Evolutionary conservation across 306 rosid species (phyloP).

Genomic region (Pyrus betulifolia): DNA sequence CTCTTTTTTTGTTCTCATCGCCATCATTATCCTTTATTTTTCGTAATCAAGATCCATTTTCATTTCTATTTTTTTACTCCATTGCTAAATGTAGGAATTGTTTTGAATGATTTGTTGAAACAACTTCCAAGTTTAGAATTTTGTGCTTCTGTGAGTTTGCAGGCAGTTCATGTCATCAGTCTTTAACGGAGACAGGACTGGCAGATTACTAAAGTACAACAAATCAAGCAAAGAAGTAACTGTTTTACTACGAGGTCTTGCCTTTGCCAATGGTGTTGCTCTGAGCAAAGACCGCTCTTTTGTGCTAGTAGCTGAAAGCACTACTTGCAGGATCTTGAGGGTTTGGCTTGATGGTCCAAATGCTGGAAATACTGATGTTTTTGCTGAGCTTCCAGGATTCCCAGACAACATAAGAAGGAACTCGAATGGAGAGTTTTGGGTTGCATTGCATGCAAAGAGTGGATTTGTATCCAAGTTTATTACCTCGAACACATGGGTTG

Average conservation of each 20-base stretch:
- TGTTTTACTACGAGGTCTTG: conserved; percentile 45
- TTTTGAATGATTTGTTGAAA: background rate
- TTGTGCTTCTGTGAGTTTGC: conserved; percentile 17
- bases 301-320: conserved; percentile 69
- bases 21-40: background rate
- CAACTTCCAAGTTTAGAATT: background rate
- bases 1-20: background rate
- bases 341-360: conserved; percentile 83
- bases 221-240: conserved; percentile 59
- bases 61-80: background rate
- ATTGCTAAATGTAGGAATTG: background rate
- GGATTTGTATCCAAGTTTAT: conserved; percentile 37
- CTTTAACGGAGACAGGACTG: conserved; percentile 63
- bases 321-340: conserved; percentile 46
- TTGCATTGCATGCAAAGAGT: conserved; percentile 67
- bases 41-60: background rate
- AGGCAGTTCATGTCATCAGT: conserved; percentile 67
- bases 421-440: conserved; percentile 74
- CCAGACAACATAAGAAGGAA: conserved; percentile 81
- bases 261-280: conserved; percentile 81
- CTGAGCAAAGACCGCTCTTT: conserved; percentile 71
- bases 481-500: conserved; percentile 46
- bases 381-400: conserved; percentile 62
- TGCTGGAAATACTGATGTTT: conserved; percentile 55
- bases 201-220: conserved; percentile 60